Evolutionary conservation across 192 early-diverging fungal species (phyloP).

Genomic region (Backusella tarrabulga): DNA sequence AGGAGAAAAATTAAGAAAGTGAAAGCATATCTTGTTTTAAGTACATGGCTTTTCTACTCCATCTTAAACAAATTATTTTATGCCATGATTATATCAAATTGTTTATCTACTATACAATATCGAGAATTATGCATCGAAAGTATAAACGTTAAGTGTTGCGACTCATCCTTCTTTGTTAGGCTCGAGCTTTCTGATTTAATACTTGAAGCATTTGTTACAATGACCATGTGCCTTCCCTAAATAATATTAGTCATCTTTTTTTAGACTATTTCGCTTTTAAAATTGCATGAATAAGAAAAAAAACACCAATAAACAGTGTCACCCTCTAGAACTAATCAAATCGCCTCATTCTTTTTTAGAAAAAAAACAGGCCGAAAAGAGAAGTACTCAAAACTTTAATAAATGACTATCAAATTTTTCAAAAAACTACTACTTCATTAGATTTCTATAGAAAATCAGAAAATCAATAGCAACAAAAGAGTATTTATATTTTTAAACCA

Average conservation of each 20-base stretch:
- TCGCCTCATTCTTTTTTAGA: not conserved
- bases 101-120: not conserved
- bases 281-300: not conserved
- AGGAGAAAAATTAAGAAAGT: not conserved
- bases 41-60: not conserved
- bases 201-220: not conserved
- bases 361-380: not conserved
- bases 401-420: too few species aligned
- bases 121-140: not conserved
- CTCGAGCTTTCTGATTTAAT: not conserved
- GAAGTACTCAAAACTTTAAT: not conserved
- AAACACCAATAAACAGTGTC: not conserved
- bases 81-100: not conserved
- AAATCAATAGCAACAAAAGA: too few species aligned
- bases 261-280: not conserved
- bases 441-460: too few species aligned
- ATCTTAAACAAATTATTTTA: not conserved
- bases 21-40: not conserved
- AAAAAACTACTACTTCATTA: too few species aligned
- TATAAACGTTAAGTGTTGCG: not conserved
- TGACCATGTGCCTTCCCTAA: not conserved
- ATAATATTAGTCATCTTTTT: constrained; percentile 4
- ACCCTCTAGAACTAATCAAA: not conserved
- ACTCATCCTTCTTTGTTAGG: not conserved
- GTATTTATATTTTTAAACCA: too few species aligned